A percentile compares a stretch with the other conserved stretches of the same genome.
Conservation (phyloP, 2,329 filamentous ascomycete genomes). For the Penicillium vulpinum region DNA sequence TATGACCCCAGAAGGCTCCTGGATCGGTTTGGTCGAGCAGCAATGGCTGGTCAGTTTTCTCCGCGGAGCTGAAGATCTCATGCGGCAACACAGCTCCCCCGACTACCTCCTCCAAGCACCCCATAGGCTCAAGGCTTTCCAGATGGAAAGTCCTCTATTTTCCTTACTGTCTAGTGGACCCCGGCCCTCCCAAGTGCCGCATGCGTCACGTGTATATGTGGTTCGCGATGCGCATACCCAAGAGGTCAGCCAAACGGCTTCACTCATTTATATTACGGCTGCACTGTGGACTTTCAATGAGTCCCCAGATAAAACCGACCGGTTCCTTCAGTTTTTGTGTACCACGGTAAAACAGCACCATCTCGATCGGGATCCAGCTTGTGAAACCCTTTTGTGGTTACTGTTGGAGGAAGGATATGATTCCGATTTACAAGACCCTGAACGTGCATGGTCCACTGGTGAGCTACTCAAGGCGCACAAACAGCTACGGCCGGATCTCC, state of each 20-base stretch:
- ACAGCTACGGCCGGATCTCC: constrained; percentile 37
- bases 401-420: constrained; percentile 40
- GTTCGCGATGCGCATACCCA: constrained; percentile 34
- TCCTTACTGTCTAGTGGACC: constrained; percentile 45
- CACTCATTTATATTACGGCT: constrained; percentile 42
- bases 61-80: constrained; percentile 36
- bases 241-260: constrained; percentile 39
- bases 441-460: constrained; percentile 40
- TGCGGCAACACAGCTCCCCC: constrained; percentile 30
- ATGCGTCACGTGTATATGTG: constrained; percentile 39
- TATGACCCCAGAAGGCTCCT: constrained; percentile 23
- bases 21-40: constrained; percentile 21
- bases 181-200: constrained; percentile 39
- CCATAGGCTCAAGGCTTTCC: constrained; percentile 33
- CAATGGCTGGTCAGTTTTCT: constrained; percentile 38
- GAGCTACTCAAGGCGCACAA: constrained; percentile 39
- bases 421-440: constrained; percentile 36
- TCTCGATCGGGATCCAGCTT: constrained; percentile 37
- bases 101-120: constrained; percentile 32
- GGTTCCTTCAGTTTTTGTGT: constrained; percentile 34
- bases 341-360: constrained; percentile 30
- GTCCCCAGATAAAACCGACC: constrained; percentile 31
- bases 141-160: constrained; percentile 41
- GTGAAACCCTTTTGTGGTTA: constrained; percentile 44
- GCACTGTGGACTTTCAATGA: constrained; percentile 39